Evolutionary conservation across 352 stramenopile species (phyloP).

Genomic region (Phytophthora europaea): DNA sequence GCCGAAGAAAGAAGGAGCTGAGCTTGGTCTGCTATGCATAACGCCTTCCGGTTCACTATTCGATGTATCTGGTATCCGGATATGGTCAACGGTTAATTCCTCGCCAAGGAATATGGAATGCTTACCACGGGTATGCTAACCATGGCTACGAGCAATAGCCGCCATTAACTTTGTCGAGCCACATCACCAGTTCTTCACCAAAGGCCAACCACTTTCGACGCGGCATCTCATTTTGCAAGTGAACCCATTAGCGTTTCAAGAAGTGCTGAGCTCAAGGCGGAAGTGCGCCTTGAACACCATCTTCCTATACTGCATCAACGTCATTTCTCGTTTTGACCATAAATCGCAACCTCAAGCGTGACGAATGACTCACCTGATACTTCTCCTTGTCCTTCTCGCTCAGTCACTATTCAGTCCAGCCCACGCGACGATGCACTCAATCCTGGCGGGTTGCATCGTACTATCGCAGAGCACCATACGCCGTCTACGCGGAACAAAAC

Average conservation of each 20-base stretch:
- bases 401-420: background rate
- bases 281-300: too few species aligned
- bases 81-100: too few species aligned
- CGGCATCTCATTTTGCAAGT: background rate
- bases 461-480: too few species aligned
- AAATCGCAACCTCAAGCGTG: too few species aligned
- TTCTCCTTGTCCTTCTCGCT: background rate
- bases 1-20: too few species aligned
- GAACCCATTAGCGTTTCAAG: background rate
- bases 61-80: too few species aligned
- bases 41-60: too few species aligned
- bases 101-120: background rate
- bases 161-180: background rate
- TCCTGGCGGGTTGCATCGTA: background rate
- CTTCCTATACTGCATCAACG: background rate
- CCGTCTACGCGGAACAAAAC: background rate
- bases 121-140: background rate
- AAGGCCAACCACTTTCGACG: background rate
- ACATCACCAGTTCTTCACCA: background rate
- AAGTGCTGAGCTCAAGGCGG: background rate
- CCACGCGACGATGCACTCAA: background rate
- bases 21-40: too few species aligned
- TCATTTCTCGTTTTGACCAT: background rate
- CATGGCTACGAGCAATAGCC: background rate
- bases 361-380: background rate